Base-by-base conservation (phyloP, 2,329 filamentous ascomycete species). In the Trichocomaceae sp. region DNA sequence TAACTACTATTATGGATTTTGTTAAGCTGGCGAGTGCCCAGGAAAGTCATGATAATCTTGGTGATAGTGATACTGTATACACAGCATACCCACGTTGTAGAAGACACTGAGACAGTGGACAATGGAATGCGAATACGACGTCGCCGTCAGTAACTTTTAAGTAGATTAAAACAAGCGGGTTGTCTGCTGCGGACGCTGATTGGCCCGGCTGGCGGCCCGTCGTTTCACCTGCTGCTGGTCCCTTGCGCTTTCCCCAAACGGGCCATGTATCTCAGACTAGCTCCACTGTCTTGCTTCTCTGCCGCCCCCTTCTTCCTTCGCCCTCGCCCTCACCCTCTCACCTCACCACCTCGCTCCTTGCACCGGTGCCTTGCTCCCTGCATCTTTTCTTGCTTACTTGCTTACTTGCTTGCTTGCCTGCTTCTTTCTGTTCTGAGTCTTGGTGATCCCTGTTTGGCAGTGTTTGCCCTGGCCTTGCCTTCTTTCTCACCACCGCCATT, bases 221-320 rank as follows among this genome's bases (percentile, higher is more conserved):
- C 42, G 54, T 56, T 56, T 56, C 54, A 56, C 23, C n/a, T 45
- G 47, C 23, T 35, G 48, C 33, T 47, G 48, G 49, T 52, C 42
- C 54, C 54, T 56, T 52, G 54, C 54, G 10, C 48, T 44, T 41
- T 26, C 48, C 47, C 54, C 54, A 8, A 44, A 47, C n/a, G 20
- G 29, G 39, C 39, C 41, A 50, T 42, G 20, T 17, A 42, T 42
- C 39, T 42, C 19, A 22, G 9, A 12, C 17, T 42, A 42, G 39
- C 45, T 33, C 45, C 22, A 10, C 13, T 23, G 23, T 15, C 26
- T 29, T n/a, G n/a, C n/a, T 26, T 41, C 50, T n/a, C 20, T 29
- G 17, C 39, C 22, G 23, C 50, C 41, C 22, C 39, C 6, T 23
- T 15, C 29, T 15, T 15, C 22, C 26, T 22, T n/a, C 26, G 15